phyloP scores from a whole-genome alignment of 768 basidiomycete genomes.

The Russula sp. region DNA sequence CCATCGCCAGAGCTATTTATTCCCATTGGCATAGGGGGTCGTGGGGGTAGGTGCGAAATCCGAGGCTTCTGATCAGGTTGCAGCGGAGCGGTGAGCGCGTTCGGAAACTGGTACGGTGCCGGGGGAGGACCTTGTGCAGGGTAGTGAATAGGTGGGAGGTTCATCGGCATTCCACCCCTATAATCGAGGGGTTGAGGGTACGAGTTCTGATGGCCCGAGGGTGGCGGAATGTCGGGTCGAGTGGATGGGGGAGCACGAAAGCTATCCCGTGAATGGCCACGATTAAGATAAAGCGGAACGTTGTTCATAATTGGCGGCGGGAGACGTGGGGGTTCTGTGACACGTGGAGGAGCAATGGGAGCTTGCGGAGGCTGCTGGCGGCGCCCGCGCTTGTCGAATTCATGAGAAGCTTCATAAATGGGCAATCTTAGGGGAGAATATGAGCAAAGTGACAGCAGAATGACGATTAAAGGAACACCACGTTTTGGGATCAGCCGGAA shows the following conservation, averaged over 20 bases:
- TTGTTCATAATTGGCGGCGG: constrained; percentile 23
- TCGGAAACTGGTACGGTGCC: constrained; percentile 8
- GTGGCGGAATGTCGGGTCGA: constrained; percentile 19
- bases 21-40: constrained; percentile 23
- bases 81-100: neutral
- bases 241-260: constrained; percentile 23
- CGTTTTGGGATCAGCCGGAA: constrained; percentile 81
- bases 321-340: constrained; percentile 21
- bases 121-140: constrained; percentile 19
- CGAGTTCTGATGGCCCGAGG: constrained; percentile 24
- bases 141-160: constrained; percentile 20
- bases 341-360: constrained; percentile 20
- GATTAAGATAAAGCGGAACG: constrained; percentile 7
- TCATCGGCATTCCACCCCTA: constrained; percentile 8
- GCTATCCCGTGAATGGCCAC: constrained; percentile 17
- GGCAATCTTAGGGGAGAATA: constrained; percentile 44
- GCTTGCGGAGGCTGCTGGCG: constrained; percentile 32
- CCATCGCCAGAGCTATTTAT: constrained; percentile 5
- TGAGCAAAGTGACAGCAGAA: constrained; percentile 2
- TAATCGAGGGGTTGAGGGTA: constrained; percentile 9
- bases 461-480: constrained; percentile 31
- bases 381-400: constrained; percentile 70
- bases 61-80: constrained; percentile 10
- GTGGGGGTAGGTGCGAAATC: constrained; percentile 19
- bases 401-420: constrained; percentile 74